A percentile compares a stretch with the other conserved stretches of the same genome.
These are phyloP conservation scores for Boletus pseudo-olivaceus DNA, from an alignment of 768 basidiomycete species.

Conservation along the genomic window DNA sequence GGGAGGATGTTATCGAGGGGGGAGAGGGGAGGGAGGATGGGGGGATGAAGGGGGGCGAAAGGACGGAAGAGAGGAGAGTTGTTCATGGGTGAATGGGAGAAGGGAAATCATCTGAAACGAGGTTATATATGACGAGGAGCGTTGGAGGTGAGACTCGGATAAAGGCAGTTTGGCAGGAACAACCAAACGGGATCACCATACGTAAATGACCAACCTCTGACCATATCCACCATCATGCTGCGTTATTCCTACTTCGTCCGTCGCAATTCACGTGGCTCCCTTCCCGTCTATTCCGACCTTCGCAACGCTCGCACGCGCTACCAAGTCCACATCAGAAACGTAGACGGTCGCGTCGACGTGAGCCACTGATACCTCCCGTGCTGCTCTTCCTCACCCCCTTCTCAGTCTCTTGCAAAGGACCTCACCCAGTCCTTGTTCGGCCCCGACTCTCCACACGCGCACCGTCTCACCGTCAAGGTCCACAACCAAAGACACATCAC, in stretches of 20 bases:
- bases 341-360: constrained; percentile 62
- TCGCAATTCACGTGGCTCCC: constrained; percentile 60
- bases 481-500: constrained; percentile 50
- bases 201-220: not conserved
- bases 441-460: constrained; percentile 41
- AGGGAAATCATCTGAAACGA: not conserved
- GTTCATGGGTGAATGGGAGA: not conserved
- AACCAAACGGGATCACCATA: not conserved
- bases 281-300: constrained; percentile 75
- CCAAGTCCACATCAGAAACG: constrained; percentile 59
- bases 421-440: constrained; percentile 50
- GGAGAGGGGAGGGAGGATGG: constrained; percentile 10
- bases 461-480: constrained; percentile 47
- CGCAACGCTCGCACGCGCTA: constrained; percentile 60
- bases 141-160: not conserved
- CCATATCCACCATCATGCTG: constrained; percentile 4
- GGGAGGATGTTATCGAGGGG: constrained; percentile 22
- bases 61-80: not conserved
- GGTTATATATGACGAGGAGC: constrained; percentile 4
- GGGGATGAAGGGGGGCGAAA: not conserved
- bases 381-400: not conserved
- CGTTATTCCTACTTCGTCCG: constrained; percentile 51
- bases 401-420: constrained; percentile 58
- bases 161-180: no score
- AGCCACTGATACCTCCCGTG: constrained; percentile 25